Evolutionary conservation across 2,329 filamentous ascomycete genomes (phyloP), one percentile per base, ranked within the genome.

Genomic region (Macrophomina tecta): DNA sequence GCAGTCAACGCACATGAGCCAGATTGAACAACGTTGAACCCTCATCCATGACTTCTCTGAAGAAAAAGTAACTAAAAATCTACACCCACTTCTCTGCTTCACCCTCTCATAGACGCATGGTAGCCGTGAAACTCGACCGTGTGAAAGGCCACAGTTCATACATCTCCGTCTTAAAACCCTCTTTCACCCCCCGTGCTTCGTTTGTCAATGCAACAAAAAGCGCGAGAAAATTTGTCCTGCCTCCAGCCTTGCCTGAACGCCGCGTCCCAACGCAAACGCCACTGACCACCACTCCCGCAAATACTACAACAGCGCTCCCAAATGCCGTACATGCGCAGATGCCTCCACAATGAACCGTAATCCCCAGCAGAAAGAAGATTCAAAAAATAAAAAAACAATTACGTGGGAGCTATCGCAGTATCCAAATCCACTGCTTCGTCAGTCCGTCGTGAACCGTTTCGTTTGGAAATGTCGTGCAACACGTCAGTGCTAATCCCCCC

Each of bases 271-370:
- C 58, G 45, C 45, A 40, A 62, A 62, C 58, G 58, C 58, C 58
- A 38, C 11, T 12, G 30, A 48, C 58, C 58, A 18, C 42, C 30
- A 40, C 46, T 12, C 32, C 28, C 30, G 45, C 56, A 62, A 48
- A 62, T 64, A 52, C 61, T 62, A 64, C 61, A 64, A 64, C 61
- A 53, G 58, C 58, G 61, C 61, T 52, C 61, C 61, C 61, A 64
- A 34, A 64, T 64, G 61, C 61, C 61, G 11, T 64, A 40, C 46
- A 64, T 64, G 61, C 38, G 46, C 61, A 64, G 61, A 64, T 64
- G 46, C 61, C 23, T 51, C 58, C 45, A 16, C 48, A 64, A 64
- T 42, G 42, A 14, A 6, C 46, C 61, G 23, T 23, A 23, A 11
- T 9, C 38, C 36, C 61, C 46, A 12, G 16, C 6, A 23, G 23